Conservation (phyloP, 345 rosid species). For the Chamaenerion angustifolium region DNA sequence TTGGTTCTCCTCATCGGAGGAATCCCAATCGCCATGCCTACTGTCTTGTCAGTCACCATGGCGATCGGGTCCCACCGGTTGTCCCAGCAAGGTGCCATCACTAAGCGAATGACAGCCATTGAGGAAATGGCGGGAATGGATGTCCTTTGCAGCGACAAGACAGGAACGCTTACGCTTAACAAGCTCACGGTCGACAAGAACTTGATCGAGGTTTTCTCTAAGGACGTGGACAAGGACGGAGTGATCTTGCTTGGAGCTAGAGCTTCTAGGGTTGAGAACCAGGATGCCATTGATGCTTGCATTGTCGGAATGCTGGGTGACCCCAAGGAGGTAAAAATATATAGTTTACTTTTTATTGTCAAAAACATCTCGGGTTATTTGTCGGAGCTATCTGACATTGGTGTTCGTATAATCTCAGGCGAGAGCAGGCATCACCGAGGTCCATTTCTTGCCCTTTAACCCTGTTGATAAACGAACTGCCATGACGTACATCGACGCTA, state of each 20-base stretch:
- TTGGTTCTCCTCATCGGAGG: conserved; percentile 89
- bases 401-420: conserved; percentile 32
- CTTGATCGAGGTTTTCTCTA: conserved; percentile 49
- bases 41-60: conserved; percentile 90
- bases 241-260: conserved; percentile 57
- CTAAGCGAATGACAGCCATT: conserved; percentile 96
- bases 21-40: conserved; percentile 92
- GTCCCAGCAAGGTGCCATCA: conserved; percentile 76
- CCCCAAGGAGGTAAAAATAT: conserved; percentile 45
- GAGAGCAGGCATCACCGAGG: conserved; percentile 57
- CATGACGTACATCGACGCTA: conserved; percentile 53
- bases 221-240: conserved; percentile 45
- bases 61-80: conserved; percentile 88
- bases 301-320: conserved; percentile 49
- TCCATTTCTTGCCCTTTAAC: conserved; percentile 75
- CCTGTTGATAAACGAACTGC: conserved; percentile 88
- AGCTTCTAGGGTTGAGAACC: conserved; percentile 77
- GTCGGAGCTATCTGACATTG: not conserved
- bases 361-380: not conserved
- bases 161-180: conserved; percentile 77
- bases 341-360: not conserved
- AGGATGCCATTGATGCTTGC: conserved; percentile 65
- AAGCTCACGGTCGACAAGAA: conserved; percentile 66
- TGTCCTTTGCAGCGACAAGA: conserved; percentile 88
- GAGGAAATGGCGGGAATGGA: conserved; percentile 99